Base-by-base conservation (phyloP, 2,329 filamentous ascomycete species). In the Penicillium sp. region DNA sequence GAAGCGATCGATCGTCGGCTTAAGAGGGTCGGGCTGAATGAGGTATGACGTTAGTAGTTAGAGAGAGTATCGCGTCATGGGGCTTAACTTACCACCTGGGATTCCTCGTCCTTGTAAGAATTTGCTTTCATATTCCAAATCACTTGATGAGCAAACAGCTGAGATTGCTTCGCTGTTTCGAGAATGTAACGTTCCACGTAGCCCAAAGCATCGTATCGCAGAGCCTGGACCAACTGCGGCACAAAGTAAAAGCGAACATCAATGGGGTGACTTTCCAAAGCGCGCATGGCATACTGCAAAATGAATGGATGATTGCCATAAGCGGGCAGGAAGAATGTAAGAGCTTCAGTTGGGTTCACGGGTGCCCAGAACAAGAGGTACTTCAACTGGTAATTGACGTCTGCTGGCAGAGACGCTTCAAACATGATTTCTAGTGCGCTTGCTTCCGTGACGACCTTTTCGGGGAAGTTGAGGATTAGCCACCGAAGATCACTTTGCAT, bases 71-170 rank as follows among this genome's bases (percentile, higher is more conserved):
- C 15, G n/a, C 6, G 15, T 26, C 28, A 16, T 39, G 21, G 10
- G 21, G 33, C 6, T 44, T 23, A 16, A 63, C 85, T 79, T 77
- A 89, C 86, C 58, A 95, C 83, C 64, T 88, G 85, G 13, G 88
- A 92, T 61, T 96, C 90, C 65, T 99, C 93, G 60, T 99, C 95
- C 71, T 96, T 99, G 80, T 89, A 99, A 1, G 92, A 89, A 71
- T 99, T 99, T 29, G 94, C 94, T 71, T 97, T 99, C 88, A 99
- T 99, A 70, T 99, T 99, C 94, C 95, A 99, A 68, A 99, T 99
- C 61, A 99, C 97, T 66, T 99, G 94, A 71, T 99, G 95, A 2
- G 95, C 93, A 72, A 99, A 99, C 8, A 97, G 77, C 71, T 97
- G 94, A n/a, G 94, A 97, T 67, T 96, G 92, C 64, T 95, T 93